Base-by-base conservation (phyloP, 1,139 yeast genomes). In the Saccharomyces uvarum region DNA sequence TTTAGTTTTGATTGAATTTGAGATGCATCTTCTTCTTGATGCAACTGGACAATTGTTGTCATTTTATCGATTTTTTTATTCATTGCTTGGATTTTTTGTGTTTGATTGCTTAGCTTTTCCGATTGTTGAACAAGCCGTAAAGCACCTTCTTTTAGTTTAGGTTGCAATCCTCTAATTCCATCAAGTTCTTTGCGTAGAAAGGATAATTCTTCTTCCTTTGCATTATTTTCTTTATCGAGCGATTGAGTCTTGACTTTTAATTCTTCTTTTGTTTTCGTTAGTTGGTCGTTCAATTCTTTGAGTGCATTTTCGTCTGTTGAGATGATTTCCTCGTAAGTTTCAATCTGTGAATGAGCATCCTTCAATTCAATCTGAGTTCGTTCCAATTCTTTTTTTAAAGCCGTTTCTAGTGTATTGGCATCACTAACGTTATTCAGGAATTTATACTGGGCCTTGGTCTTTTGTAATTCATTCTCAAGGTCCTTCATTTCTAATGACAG, bases 251-350 rank as follows among this genome's bases (percentile, higher is more conserved):
- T 67, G 53, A 77, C 79, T 9, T 42, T 46, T 51, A 75, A 73
- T 9, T 76, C 54, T 7, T 58, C 57, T 60, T 75, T 77, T 61
- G 70, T 78, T 42, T 69, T 70, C 52, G 77, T 81, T 61, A 73
- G 79, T 0, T 78, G 67, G 9, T 67, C 64, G 53, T 73, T 76
- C 62, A 81, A 62, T 31, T 72, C 67, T 26, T 65, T 67, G 42
- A 82, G 67, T 9, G 82, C 77, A 51, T 75, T 76, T 60, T 81
- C 85, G 2, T 83, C 75, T 3, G 81, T 75, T 32, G 62, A 60
- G 0, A 83, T 76, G 38, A 81, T 72, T n/a, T 73, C 75, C 59
- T 79, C 79, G 61, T 82, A 76, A 59, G 82, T 81, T 9, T 73
- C 74, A 13, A 79, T 69, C 59, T 77, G 80, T 32, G 75, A 72